Percentiles rank a stretch among this genome's conserved stretches.
These are phyloP conservation scores for Ceratobasidium sp. DNA, from an alignment of 1,284 basidiomycete species.

Conservation along the genomic window DNA sequence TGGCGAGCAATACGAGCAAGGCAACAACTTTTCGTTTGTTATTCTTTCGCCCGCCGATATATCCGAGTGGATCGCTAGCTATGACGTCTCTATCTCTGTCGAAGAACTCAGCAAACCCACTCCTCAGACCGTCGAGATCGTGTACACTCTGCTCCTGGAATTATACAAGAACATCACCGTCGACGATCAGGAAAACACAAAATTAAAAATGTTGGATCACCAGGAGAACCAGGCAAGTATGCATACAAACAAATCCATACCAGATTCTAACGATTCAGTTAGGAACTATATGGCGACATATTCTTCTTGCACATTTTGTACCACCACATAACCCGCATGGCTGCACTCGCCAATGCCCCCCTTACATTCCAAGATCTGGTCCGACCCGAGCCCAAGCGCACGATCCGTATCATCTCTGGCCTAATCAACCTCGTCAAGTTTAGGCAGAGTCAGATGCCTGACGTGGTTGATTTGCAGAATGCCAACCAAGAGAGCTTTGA, in stretches of 20 bases:
- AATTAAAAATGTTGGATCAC: slow-evolving; percentile 22
- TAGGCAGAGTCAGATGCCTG: slow-evolving; percentile 30
- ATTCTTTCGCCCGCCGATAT: slow-evolving; percentile 27
- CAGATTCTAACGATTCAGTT: background rate
- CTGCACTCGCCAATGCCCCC: slow-evolving; percentile 19
- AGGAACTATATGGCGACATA: slow-evolving; percentile 32
- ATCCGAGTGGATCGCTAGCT: slow-evolving; percentile 29
- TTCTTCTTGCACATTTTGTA: slow-evolving; percentile 34
- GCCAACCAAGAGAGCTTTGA: slow-evolving; percentile 31
- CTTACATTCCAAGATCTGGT: slow-evolving; percentile 29
- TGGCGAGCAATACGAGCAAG: slow-evolving; percentile 31
- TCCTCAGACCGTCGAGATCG: slow-evolving; percentile 18
- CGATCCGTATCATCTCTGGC: slow-evolving; percentile 33
- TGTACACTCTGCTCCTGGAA: slow-evolving; percentile 19
- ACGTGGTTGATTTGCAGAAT: slow-evolving; percentile 16
- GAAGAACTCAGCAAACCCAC: slow-evolving; percentile 24
- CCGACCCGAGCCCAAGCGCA: slow-evolving; percentile 25
- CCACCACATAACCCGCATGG: slow-evolving; percentile 27
- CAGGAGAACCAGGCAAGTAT: slow-evolving; percentile 27
- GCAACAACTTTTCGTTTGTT: slow-evolving; percentile 36
- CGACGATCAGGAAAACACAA: slow-evolving; percentile 25
- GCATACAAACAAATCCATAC: too few relatives aligned
- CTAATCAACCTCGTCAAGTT: slow-evolving; percentile 37
- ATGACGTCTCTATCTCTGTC: slow-evolving; percentile 20
- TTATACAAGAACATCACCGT: slow-evolving; percentile 27